Conservation (phyloP, 176 grass and related monocot genomes). For the Phragmites australis region DNA sequence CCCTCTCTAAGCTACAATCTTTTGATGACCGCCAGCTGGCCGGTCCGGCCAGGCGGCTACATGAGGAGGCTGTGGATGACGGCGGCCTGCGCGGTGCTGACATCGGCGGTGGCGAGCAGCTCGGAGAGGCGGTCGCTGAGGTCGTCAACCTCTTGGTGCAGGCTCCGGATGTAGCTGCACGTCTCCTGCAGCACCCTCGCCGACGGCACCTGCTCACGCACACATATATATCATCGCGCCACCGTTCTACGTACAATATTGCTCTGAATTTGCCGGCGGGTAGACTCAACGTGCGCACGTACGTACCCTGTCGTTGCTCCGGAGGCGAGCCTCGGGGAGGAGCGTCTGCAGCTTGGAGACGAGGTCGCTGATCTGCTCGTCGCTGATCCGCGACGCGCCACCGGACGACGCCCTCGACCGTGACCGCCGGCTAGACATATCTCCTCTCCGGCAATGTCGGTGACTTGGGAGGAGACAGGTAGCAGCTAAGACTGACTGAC, state of each 20-base stretch:
- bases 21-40: neutral
- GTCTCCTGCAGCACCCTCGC: constrained; percentile 66
- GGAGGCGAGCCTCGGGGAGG: constrained; percentile 56
- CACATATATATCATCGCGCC: neutral
- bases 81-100: constrained; percentile 52
- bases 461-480: neutral
- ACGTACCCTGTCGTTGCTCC: constrained; percentile 52
- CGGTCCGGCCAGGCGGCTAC: neutral
- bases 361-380: constrained; percentile 70
- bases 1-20: constrained; percentile 6
- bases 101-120: constrained; percentile 48
- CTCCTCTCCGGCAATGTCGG: no score
- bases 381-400: constrained; percentile 49
- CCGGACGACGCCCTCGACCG: constrained; percentile 55
- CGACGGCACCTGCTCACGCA: constrained; percentile 44
- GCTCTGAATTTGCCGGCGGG: neutral
- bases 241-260: neutral
- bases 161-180: constrained; percentile 66
- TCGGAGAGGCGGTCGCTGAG: constrained; percentile 62
- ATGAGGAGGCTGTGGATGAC: constrained; percentile 60
- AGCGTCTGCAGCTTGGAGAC: constrained; percentile 65
- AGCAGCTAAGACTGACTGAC: no score
- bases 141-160: constrained; percentile 61
- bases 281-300: no score
- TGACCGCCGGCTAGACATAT: constrained; percentile 65